A percentile compares a stretch with the other conserved stretches of the same genome.
Evolutionary conservation across 257 asterid genomes (phyloP).

Genomic region (Forsythia suspensa): DNA sequence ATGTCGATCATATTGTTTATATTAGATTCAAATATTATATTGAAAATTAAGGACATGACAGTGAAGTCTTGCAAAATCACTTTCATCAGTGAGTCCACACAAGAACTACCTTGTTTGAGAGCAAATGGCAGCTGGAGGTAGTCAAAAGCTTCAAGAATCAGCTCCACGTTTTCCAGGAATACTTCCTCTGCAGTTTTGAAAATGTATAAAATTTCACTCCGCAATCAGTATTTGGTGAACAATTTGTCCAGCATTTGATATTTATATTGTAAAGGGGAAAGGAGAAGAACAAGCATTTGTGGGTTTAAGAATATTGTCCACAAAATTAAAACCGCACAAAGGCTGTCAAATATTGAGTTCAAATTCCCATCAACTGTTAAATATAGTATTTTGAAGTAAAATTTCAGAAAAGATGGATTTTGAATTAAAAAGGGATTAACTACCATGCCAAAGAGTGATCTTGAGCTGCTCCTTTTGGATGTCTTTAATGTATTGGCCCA

Average conservation of each 20-base stretch:
- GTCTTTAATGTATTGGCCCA: constrained; percentile 85
- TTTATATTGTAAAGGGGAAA: background rate
- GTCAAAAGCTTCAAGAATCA: constrained; percentile 96
- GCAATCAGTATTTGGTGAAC: constrained; percentile 9
- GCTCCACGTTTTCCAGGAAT: constrained; percentile 86
- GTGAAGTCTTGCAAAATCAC: background rate
- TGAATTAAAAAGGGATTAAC: background rate
- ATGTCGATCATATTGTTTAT: background rate
- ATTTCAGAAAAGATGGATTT: background rate
- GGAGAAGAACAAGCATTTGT: background rate
- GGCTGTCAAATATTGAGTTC: background rate
- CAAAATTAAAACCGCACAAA: background rate
- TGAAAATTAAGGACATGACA: background rate
- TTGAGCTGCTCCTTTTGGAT: constrained; percentile 92
- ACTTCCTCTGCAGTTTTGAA: constrained; percentile 74
- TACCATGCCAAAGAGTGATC: constrained; percentile 96
- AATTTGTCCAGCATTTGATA: background rate
- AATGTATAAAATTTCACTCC: background rate
- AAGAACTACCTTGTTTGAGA: constrained; percentile 62
- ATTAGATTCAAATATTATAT: background rate
- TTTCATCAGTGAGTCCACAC: constrained; percentile 6
- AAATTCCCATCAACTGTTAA: background rate
- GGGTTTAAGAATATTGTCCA: background rate
- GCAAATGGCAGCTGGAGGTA: constrained; percentile 88
- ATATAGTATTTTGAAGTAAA: background rate